phyloP scores from a whole-genome alignment of 169 alveolate species.

The Cryptosporidium andersoni region DNA sequence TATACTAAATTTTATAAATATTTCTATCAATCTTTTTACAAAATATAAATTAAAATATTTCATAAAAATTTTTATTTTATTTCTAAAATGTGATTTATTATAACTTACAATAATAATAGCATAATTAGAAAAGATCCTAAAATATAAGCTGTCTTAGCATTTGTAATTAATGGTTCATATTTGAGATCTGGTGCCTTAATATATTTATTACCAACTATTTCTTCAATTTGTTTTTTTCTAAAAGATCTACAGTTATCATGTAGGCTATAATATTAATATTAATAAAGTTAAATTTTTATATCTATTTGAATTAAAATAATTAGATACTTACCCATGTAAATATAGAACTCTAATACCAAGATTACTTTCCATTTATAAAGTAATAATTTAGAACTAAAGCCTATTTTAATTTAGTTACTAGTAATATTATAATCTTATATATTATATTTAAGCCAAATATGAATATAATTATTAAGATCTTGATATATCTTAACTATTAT shows the following conservation, averaged over 20 bases:
- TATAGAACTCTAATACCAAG: constrained; percentile 34
- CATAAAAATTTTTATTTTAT: not conserved
- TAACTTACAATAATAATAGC: constrained; percentile 52
- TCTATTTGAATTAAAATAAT: not conserved
- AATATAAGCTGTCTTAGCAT: constrained; percentile 43
- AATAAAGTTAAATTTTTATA: not conserved
- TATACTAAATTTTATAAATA: constrained; percentile 18
- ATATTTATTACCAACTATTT: constrained; percentile 60
- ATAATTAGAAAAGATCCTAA: constrained; percentile 17
- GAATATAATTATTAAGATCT: too few species aligned
- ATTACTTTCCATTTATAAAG: constrained; percentile 6
- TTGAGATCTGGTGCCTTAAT: constrained; percentile 55
- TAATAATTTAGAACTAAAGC: not conserved
- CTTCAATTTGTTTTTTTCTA: constrained; percentile 63
- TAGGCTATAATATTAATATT: constrained; percentile 5
- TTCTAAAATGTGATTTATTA: not conserved
- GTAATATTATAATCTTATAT: too few species aligned
- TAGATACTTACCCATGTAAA: constrained; percentile 58
- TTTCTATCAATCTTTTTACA: constrained; percentile 20
- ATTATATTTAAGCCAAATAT: too few species aligned
- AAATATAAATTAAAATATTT: not conserved
- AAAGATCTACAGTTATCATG: constrained; percentile 45
- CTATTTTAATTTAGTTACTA: too few species aligned
- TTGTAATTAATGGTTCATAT: constrained; percentile 16
- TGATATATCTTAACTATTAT: too few species aligned